Evolutionary conservation across 257 asterid genomes (phyloP), one percentile per base, ranked within the genome.

Genomic region (Solanum chilense): DNA sequence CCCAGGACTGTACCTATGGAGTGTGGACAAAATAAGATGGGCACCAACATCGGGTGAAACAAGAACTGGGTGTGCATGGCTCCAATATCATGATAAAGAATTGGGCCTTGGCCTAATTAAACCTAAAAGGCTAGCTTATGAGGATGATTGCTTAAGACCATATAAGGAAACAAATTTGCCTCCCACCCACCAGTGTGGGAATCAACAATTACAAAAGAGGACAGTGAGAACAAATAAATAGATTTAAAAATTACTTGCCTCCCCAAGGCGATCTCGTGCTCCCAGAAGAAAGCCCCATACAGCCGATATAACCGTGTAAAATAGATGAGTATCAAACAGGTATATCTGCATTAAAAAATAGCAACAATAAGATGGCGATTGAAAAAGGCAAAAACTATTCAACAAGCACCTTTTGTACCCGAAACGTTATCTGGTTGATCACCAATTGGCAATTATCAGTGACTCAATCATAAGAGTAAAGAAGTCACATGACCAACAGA

Each of bases 241-340:
- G 58, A 31, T 45, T 29, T 31, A 29, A 83, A 87, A 82, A 71
- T 87, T 16, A 37, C 76, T 88, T 89, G 92, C 99, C 96, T 97
- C 99, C 87, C 99, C 99, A 58, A 95, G 99, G 37, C 99, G 99
- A 91, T 95, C 98, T 90, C 98, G 94, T 84, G 99, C 99, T 66
- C 99, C 99, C 83, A 97, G 92, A 91, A 97, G 93, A 89, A 97
- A 95, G 77, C 99, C 99, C 94, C 93, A 91, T 25, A 97, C 83
- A 85, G 99, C 98, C 82, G 99, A 97, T 88, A 97, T 88, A 88
- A 97, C 84, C 33, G 99, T 97, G 93, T 97, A 97, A 94, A 97
- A 96, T 60, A 96, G 89, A 89, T 97, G 95, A 90, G 93, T 93
- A 87, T 97, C 99, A 87, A 97, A 89, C 64, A 97, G 96, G 92